Evolutionary conservation across 139 green algal genomes (phyloP).

Genomic region (Tetraselmis striata): DNA sequence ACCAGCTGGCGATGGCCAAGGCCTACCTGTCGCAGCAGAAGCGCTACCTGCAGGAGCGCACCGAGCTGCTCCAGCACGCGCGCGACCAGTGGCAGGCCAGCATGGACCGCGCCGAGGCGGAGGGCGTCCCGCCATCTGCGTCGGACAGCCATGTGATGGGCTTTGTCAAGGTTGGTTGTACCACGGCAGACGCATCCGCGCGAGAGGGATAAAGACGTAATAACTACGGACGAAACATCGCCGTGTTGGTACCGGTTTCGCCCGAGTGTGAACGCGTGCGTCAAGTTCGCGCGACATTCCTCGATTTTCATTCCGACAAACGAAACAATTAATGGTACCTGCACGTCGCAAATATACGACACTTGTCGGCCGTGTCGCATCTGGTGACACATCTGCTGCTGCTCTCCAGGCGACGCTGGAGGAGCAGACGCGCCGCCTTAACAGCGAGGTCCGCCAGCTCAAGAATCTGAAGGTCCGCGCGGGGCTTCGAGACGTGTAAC

Average conservation of each 20-base stretch:
- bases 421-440: not conserved
- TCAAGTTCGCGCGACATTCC: too few relatives aligned
- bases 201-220: too few relatives aligned
- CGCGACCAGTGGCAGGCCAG: not conserved
- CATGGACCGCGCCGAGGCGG: not conserved
- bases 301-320: too few relatives aligned
- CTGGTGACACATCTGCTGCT: too few relatives aligned
- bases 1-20: not conserved
- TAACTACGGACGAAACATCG: too few relatives aligned
- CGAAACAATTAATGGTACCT: too few relatives aligned
- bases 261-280: too few relatives aligned
- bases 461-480: not conserved
- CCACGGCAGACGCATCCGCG: too few relatives aligned
- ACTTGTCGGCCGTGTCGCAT: too few relatives aligned
- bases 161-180: slow-evolving; percentile 1
- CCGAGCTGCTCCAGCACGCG: not conserved
- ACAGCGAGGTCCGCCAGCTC: not conserved
- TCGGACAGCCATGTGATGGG: not conserved
- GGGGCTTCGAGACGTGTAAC: too few relatives aligned
- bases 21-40: not conserved
- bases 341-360: too few relatives aligned
- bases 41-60: not conserved
- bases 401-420: not conserved
- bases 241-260: too few relatives aligned
- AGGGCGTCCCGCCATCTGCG: not conserved